A percentile compares a stretch with the other conserved stretches of the same genome.
Conservation (phyloP, 495 filamentous ascomycete species). For the Penicillium crystallinum region DNA sequence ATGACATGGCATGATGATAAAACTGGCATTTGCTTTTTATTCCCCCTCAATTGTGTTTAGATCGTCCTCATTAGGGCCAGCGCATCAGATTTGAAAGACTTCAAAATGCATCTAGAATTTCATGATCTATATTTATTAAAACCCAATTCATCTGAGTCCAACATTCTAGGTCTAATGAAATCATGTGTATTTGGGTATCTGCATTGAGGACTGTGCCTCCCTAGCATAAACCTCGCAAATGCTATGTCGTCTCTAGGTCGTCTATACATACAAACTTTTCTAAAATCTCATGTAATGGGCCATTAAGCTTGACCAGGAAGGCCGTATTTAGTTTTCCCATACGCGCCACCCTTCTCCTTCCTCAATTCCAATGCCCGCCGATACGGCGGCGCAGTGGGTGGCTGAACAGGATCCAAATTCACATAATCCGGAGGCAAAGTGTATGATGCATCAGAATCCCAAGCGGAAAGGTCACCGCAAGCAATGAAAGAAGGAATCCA, state of each 20-base stretch:
- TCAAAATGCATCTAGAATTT: slow-evolving; percentile 14
- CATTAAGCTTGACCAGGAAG: slow-evolving; percentile 23
- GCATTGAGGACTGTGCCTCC: background rate
- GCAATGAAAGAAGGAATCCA: slow-evolving; percentile 96
- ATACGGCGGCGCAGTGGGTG: slow-evolving; percentile 93
- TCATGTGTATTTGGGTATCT: slow-evolving; percentile 8
- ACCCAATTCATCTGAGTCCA: background rate
- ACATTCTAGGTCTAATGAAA: background rate
- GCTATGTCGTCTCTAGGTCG: slow-evolving; percentile 10
- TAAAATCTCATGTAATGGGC: background rate
- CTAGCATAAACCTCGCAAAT: slow-evolving; percentile 1
- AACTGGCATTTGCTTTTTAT: slow-evolving; percentile 22
- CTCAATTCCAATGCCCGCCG: slow-evolving; percentile 83
- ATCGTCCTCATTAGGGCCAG: slow-evolving; percentile 7
- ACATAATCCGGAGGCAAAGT: slow-evolving; percentile 70
- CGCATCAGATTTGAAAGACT: slow-evolving; percentile 10
- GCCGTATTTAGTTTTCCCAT: slow-evolving; percentile 67
- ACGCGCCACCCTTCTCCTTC: slow-evolving; percentile 68
- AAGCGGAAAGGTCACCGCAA: slow-evolving; percentile 91
- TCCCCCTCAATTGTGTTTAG: slow-evolving; percentile 19
- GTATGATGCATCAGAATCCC: slow-evolving; percentile 92
- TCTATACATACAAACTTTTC: slow-evolving; percentile 9
- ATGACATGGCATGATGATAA: slow-evolving; percentile 14
- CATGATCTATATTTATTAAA: background rate
- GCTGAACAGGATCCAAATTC: slow-evolving; percentile 88